Evolutionary conservation across 176 grass and related monocot species (phyloP), one percentile per base, ranked within the genome.

Genomic region (Microstegium vimineum): DNA sequence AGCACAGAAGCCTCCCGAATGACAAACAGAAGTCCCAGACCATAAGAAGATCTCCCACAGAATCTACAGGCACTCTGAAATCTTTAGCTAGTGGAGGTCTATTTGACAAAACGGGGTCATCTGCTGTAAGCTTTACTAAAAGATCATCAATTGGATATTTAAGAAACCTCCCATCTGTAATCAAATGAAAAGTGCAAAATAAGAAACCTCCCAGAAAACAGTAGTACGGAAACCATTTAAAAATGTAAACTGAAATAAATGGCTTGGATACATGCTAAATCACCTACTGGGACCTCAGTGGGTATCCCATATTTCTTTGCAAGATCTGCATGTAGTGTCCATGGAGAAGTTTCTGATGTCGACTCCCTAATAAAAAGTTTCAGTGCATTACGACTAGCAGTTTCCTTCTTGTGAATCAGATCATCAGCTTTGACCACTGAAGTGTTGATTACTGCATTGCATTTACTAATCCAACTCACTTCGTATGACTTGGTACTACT

Each of bases 101-200:
- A 75, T 98, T 91, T 34, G 84, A 79, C 20, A 98, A 86, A 71
- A 67, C 18, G 8, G 80, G 81, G 43, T 94, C 92, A 87, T 91
- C 75, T 77, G 86, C 71, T 75, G 75, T 35, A 60, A 84, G 79
- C 52, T 83, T 74, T 51, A 94, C 71, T 77, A 93, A 84, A 74
- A 92, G 74, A 49, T 98, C 95, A 74, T 98, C 95, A 78, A 98
- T 94, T 59, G 95, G 95, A 78, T 97, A 94, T 72, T 84, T 88
- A n/a, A n/a, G n/a, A n/a, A n/a, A n/a, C n/a, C n/a, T n/a, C n/a
- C n/a, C n/a, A n/a, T n/a, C 89, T 92, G 91, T 62, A 82, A 27
- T 76, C 27, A 89, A 31, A 67, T 83, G 60, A 83, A 66, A 74
- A 77, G 25, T 69, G 32, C 47, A 76, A 32, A 62, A 31, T 85